phyloP scores from a whole-genome alignment of 2,329 filamentous ascomycete species.

The Claviceps sp. region DNA sequence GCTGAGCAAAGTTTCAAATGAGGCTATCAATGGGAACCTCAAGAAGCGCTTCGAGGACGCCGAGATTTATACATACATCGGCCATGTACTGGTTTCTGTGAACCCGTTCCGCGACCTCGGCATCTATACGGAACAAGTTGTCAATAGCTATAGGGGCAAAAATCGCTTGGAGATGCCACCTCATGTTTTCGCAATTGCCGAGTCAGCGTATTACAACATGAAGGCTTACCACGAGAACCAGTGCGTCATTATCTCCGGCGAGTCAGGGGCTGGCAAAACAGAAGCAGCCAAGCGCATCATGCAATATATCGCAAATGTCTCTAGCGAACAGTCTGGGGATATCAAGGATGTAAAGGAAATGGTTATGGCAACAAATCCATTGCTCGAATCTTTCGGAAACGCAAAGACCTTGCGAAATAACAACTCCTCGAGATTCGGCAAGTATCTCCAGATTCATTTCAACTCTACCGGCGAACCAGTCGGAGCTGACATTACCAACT shows the following conservation, averaged over 20 bases:
- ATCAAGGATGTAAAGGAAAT: constrained; percentile 98
- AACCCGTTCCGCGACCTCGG: constrained; percentile 96
- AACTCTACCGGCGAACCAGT: constrained; percentile 83
- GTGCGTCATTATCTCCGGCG: constrained; percentile 97
- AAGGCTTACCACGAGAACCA: constrained; percentile 98
- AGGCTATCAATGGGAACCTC: constrained; percentile 97
- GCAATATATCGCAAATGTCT: constrained; percentile 98
- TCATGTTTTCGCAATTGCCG: constrained; percentile 94
- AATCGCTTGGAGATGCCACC: constrained; percentile 91
- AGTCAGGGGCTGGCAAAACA: constrained; percentile 96
- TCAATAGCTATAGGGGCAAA: constrained; percentile 91
- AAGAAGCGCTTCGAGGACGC: constrained; percentile 96
- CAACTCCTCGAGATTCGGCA: constrained; percentile 96
- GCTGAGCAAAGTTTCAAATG: constrained; percentile 96
- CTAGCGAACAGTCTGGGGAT: constrained; percentile 68
- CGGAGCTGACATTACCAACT: constrained; percentile 96
- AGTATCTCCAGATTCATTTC: constrained; percentile 96
- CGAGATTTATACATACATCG: constrained; percentile 99
- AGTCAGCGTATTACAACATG: constrained; percentile 98
- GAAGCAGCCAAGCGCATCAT: constrained; percentile 97
- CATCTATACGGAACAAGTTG: constrained; percentile 90
- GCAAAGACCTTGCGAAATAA: constrained; percentile 97
- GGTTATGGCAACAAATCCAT: constrained; percentile 93
- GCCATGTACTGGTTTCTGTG: constrained; percentile 97
- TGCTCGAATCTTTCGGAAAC: constrained; percentile 96